A percentile compares a stretch with the other conserved stretches of the same genome.
Evolutionary conservation across 1,139 yeast species (phyloP).

Genomic region (Magnusiomyces sp.): DNA sequence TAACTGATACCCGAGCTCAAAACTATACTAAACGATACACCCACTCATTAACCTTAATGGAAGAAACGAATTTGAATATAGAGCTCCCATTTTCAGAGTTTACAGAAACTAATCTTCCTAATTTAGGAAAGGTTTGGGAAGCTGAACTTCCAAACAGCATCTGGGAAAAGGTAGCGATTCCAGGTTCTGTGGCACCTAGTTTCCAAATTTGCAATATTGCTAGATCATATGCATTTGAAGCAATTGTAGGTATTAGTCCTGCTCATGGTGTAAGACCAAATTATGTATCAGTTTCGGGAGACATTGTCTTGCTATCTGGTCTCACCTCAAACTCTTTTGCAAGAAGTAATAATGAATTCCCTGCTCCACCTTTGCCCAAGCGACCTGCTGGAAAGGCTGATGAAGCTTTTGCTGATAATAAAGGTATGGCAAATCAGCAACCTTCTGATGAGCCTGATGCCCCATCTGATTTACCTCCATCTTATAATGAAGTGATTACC

Average conservation of each 20-base stretch:
- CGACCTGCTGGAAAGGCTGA: background rate
- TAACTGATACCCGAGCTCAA: conserved; percentile 26
- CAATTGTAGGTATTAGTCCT: conserved; percentile 40
- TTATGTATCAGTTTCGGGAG: conserved; percentile 18
- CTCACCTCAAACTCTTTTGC: background rate
- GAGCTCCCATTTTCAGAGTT: background rate
- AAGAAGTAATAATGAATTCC: background rate
- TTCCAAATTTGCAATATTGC: conserved; percentile 52
- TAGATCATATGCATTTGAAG: conserved; percentile 39
- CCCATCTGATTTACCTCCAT: conserved; percentile 11
- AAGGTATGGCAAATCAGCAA: background rate
- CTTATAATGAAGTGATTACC: conserved; percentile 14
- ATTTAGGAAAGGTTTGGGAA: conserved; percentile 16
- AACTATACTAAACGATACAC: conserved; percentile 14
- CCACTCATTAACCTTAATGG: conserved; percentile 8
- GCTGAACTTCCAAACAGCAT: conserved; percentile 17
- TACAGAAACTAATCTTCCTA: conserved; percentile 1
- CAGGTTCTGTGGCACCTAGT: conserved; percentile 45
- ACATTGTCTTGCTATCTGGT: conserved; percentile 21
- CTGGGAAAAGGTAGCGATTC: conserved; percentile 37
- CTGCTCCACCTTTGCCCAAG: background rate
- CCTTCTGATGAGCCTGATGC: background rate
- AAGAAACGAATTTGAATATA: conserved; percentile 3
- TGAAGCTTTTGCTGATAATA: background rate
- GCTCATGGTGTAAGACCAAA: conserved; percentile 18